Conservation (phyloP, 495 filamentous ascomycete genomes). For the Penicillium samsonianum region DNA sequence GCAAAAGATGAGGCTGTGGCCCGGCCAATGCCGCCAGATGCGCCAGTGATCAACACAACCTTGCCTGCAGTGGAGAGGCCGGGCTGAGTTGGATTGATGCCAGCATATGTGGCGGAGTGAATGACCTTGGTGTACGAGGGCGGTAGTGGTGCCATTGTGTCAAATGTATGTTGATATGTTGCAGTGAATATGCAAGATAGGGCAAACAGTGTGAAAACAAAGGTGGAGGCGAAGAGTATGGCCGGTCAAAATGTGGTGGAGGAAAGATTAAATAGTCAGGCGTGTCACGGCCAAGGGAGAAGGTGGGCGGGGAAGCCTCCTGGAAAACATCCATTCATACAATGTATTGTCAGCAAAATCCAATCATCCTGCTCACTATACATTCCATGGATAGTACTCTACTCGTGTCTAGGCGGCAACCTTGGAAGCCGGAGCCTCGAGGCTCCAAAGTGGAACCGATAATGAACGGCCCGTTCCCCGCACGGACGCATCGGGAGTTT, state of each 20-base stretch:
- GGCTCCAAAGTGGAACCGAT: background rate
- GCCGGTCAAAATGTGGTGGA: background rate
- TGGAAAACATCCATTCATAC: background rate
- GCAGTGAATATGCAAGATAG: too few relatives aligned
- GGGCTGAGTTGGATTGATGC: constrained; percentile 25
- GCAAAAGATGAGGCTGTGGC: constrained; percentile 50
- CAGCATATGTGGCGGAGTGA: constrained; percentile 24
- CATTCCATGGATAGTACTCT: background rate
- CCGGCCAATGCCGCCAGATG: constrained; percentile 23
- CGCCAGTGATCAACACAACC: constrained; percentile 25
- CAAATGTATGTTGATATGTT: too few relatives aligned
- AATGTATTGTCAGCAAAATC: too few relatives aligned
- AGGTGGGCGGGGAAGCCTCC: background rate
- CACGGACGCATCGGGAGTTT: background rate
- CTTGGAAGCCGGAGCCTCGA: background rate
- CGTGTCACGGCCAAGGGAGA: too few relatives aligned
- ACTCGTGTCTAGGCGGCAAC: background rate
- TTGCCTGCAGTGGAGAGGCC: constrained; percentile 37
- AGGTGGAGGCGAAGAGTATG: too few relatives aligned
- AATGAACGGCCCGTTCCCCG: background rate
- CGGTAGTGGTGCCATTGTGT: constrained; percentile 17
- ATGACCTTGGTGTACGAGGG: constrained; percentile 25
- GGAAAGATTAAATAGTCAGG: background rate
- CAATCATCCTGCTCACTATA: background rate
- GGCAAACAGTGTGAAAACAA: too few relatives aligned